These are phyloP conservation scores for Backusella tuberculispora DNA, from an alignment of 192 early-diverging fungal species.

Conservation along the genomic window DNA sequence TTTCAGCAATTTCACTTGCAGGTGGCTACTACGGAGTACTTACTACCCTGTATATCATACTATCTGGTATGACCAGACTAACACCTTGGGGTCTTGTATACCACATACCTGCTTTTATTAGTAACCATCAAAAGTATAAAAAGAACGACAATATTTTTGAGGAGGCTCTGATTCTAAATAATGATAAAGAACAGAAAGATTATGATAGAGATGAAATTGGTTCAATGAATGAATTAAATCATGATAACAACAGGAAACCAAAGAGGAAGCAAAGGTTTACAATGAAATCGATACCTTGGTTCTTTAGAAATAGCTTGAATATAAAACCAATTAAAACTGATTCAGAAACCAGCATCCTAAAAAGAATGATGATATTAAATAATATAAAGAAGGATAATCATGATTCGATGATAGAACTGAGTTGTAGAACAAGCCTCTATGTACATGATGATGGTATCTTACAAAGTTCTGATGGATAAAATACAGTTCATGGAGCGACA, in stretches of 20 bases:
- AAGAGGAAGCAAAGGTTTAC: background rate
- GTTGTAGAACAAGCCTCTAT: background rate
- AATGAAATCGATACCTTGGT: background rate
- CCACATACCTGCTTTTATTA: slow-evolving; percentile 25
- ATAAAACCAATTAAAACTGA: background rate
- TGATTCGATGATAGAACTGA: background rate
- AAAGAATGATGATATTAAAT: background rate
- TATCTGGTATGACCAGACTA: slow-evolving; percentile 19
- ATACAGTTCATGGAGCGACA: too few species aligned
- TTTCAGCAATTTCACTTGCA: slow-evolving; percentile 10
- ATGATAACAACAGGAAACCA: background rate
- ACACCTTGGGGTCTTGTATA: slow-evolving; percentile 24
- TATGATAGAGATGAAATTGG: background rate
- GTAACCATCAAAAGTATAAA: background rate
- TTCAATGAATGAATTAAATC: slow-evolving; percentile 5
- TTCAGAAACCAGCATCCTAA: background rate
- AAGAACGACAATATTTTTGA: background rate
- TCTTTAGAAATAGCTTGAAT: slow-evolving; percentile 13
- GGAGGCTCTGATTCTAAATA: background rate
- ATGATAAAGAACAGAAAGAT: background rate
- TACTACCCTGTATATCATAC: slow-evolving; percentile 12
- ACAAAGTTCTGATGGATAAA: background rate
- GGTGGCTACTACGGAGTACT: slow-evolving; percentile 25
- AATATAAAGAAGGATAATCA: background rate
- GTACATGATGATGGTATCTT: background rate